Percentiles rank a stretch among this genome's conserved stretches.
phyloP scores from a whole-genome alignment of 1,284 basidiomycete genomes.

The Dichomitus squalens region DNA sequence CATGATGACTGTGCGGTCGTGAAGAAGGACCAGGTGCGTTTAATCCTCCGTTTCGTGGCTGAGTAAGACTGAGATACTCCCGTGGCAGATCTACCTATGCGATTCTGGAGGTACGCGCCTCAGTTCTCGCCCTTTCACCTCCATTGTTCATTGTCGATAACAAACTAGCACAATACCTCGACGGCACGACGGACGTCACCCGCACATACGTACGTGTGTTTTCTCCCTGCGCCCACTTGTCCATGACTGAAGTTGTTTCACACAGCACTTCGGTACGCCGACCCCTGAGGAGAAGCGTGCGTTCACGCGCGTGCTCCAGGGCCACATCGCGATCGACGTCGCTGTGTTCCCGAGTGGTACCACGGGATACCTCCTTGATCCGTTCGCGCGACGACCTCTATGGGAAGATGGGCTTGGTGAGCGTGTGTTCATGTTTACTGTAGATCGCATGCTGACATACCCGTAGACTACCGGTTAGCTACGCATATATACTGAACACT shows the following conservation, averaged over 20 bases:
- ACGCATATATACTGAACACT: background rate
- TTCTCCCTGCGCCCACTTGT: background rate
- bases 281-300: conserved; percentile 83
- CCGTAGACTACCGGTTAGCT: conserved; percentile 37
- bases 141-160: background rate
- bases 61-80: conserved; percentile 1
- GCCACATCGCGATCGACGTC: conserved; percentile 90
- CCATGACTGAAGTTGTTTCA: background rate
- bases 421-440: conserved; percentile 18
- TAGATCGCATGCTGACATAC: no score
- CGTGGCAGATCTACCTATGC: conserved; percentile 82
- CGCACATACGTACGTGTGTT: conserved; percentile 68
- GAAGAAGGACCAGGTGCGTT: conserved; percentile 65
- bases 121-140: background rate
- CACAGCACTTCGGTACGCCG: conserved; percentile 88
- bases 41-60: background rate
- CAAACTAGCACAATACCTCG: conserved; percentile 76
- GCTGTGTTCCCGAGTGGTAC: conserved; percentile 89
- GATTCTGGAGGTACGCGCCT: conserved; percentile 79
- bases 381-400: conserved; percentile 80
- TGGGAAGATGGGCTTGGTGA: conserved; percentile 92
- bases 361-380: conserved; percentile 76
- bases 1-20: conserved; percentile 77
- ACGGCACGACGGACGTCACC: conserved; percentile 96
- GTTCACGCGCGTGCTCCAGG: conserved; percentile 94